Evolutionary conservation across 2,329 filamentous ascomycete genomes (phyloP).

Genomic region (Hirsutella rhossiliensis): DNA sequence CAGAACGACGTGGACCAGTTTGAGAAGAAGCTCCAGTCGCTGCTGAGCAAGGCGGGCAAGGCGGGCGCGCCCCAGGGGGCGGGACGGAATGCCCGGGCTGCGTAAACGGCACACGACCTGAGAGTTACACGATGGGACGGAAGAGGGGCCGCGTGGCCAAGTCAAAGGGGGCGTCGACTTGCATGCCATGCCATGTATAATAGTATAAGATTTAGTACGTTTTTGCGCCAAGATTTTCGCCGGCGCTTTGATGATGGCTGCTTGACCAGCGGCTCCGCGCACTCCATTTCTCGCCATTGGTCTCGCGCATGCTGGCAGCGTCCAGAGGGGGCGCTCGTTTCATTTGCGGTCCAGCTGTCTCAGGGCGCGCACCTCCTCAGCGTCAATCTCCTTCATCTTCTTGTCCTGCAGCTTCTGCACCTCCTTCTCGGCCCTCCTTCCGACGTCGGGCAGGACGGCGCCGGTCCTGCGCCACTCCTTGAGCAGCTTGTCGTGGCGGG

Average conservation of each 20-base stretch:
- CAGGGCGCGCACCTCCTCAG: constrained; percentile 34
- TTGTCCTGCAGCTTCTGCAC: constrained; percentile 39
- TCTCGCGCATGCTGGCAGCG: too few species aligned
- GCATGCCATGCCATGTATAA: too few species aligned
- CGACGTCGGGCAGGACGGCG: constrained; percentile 32
- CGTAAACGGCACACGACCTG: too few species aligned
- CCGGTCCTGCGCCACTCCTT: constrained; percentile 35
- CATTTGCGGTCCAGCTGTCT: constrained; percentile 23
- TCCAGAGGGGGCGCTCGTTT: background rate
- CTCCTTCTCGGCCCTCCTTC: constrained; percentile 33
- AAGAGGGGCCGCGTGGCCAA: too few species aligned
- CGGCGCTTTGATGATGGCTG: too few species aligned
- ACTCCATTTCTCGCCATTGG: background rate
- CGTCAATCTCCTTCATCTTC: constrained; percentile 37
- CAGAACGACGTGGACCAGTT: constrained; percentile 21
- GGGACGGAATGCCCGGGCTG: background rate
- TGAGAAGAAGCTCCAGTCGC: constrained; percentile 24
- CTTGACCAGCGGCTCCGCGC: too few species aligned
- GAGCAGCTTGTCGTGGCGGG: constrained; percentile 35
- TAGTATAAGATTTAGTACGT: too few species aligned
- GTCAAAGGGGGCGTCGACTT: too few species aligned
- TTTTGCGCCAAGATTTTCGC: too few species aligned
- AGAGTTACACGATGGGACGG: too few species aligned
- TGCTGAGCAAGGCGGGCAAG: constrained; percentile 12
- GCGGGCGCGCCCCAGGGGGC: background rate